Conservation (phyloP, 805 yeast species). For the Starmerella powellii region DNA sequence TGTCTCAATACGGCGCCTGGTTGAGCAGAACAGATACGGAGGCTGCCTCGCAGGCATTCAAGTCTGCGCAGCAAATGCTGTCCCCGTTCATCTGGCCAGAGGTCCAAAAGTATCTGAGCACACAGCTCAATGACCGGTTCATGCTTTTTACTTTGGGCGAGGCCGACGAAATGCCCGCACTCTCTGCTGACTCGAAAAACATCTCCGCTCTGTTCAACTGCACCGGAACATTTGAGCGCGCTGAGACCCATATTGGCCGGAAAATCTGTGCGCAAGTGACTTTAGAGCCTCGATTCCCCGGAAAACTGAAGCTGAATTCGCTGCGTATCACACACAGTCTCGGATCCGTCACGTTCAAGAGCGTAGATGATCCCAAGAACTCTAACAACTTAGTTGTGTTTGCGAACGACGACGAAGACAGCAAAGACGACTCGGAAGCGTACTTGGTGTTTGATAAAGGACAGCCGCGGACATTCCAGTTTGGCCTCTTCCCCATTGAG, state of each 20-base stretch:
- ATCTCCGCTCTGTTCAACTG: conserved; percentile 11
- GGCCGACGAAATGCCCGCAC: background rate
- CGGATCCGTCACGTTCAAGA: conserved; percentile 9
- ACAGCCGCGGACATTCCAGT: conserved; percentile 23
- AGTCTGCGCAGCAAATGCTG: conserved; percentile 9
- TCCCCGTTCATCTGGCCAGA: conserved; percentile 13
- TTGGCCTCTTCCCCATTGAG: conserved; percentile 20
- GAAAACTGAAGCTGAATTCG: conserved; percentile 7
- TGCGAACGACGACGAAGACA: background rate
- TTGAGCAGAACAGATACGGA: conserved; percentile 5
- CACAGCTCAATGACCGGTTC: conserved; percentile 11
- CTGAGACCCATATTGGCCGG: conserved; percentile 19
- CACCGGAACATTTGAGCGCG: conserved; percentile 13
- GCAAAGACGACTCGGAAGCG: conserved; percentile 1
- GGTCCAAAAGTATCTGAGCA: conserved; percentile 5
- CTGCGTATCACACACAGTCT: conserved; percentile 14
- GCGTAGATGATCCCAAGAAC: background rate
- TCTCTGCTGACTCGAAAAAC: background rate
- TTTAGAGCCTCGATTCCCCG: conserved; percentile 13
- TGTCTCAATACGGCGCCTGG: conserved; percentile 17
- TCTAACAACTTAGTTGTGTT: background rate
- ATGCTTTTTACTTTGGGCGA: conserved; percentile 13
- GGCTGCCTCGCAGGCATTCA: conserved; percentile 17
- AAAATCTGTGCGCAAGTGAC: conserved; percentile 19
- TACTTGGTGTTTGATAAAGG: conserved; percentile 19